These are phyloP conservation scores for Solanum peruvianum DNA, from an alignment of 257 asterid species.

Conservation along the genomic window DNA sequence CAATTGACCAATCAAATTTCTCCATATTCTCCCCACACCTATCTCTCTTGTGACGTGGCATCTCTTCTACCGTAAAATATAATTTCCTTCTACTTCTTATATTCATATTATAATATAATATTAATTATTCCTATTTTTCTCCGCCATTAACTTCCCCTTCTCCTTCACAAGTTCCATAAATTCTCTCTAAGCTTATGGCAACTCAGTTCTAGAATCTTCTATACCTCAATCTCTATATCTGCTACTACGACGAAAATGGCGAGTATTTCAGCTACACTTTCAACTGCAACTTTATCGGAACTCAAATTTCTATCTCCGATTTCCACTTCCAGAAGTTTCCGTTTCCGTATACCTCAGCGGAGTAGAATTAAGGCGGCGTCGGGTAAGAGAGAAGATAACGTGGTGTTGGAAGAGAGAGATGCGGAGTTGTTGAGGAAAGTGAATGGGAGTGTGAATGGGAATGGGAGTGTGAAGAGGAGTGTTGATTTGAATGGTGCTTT, in stretches of 20 bases:
- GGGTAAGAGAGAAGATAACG: constrained; percentile 30
- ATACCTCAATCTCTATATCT: not conserved
- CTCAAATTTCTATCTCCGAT: constrained; percentile 30
- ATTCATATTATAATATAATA: not conserved
- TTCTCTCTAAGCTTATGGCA: not conserved
- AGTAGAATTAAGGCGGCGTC: constrained; percentile 16
- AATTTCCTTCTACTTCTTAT: not conserved
- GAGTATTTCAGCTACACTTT: constrained; percentile 19
- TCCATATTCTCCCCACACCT: not conserved
- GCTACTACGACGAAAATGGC: constrained; percentile 18
- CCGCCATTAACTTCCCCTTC: constrained; percentile 5
- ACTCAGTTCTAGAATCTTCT: not conserved
- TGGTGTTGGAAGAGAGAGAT: constrained; percentile 35
- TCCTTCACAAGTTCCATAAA: not conserved
- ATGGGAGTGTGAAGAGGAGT: constrained; percentile 15
- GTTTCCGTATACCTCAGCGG: constrained; percentile 8
- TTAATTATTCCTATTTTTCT: constrained; percentile 1
- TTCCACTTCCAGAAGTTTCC: constrained; percentile 25
- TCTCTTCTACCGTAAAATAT: constrained; percentile 20
- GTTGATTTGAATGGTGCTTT: not conserved
- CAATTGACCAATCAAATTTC: not conserved
- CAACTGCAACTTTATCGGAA: constrained; percentile 20
- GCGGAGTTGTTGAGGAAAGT: constrained; percentile 20
- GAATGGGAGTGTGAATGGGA: constrained; percentile 43
- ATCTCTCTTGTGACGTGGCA: constrained; percentile 25